Percentiles rank a stretch among this genome's conserved stretches.
These are phyloP conservation scores for Rosa lucieae DNA, from an alignment of 306 rosid genomes.

Conservation along the genomic window DNA sequence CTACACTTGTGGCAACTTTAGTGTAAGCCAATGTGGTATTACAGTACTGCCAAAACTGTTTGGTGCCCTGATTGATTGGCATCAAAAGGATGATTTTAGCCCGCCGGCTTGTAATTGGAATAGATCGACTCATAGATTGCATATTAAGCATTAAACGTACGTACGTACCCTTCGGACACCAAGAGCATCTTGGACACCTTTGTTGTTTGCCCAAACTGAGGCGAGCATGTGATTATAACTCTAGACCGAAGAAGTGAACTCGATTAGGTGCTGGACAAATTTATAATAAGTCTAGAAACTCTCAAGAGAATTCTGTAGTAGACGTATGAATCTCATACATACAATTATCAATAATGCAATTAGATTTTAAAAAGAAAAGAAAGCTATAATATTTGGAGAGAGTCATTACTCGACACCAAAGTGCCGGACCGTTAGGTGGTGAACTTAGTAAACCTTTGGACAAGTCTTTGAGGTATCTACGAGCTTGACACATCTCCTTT, in stretches of 20 bases:
- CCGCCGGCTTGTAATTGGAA: not conserved
- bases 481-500: conserved; percentile 7
- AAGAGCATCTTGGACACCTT: conserved; percentile 22
- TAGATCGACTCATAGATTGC: too few relatives aligned
- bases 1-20: conserved; percentile 1
- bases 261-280: not conserved
- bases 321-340: too few relatives aligned
- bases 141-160: not conserved
- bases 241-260: not conserved
- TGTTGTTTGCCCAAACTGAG: conserved; percentile 16
- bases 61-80: conserved; percentile 15
- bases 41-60: conserved; percentile 20
- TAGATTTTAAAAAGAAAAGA: too few relatives aligned
- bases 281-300: too few relatives aligned
- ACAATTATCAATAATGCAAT: too few relatives aligned
- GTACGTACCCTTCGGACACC: conserved; percentile 16
- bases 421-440: conserved; percentile 3
- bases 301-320: too few relatives aligned
- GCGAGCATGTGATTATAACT: conserved; percentile 13
- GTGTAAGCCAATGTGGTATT: conserved; percentile 23
- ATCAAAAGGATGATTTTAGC: not conserved
- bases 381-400: not conserved
- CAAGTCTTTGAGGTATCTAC: not conserved
- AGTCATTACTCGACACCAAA: conserved; percentile 18
- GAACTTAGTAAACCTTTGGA: conserved; percentile 4